These are phyloP conservation scores for Globisporangium yorkense DNA, from an alignment of 352 stramenopile species.

Conservation along the genomic window DNA sequence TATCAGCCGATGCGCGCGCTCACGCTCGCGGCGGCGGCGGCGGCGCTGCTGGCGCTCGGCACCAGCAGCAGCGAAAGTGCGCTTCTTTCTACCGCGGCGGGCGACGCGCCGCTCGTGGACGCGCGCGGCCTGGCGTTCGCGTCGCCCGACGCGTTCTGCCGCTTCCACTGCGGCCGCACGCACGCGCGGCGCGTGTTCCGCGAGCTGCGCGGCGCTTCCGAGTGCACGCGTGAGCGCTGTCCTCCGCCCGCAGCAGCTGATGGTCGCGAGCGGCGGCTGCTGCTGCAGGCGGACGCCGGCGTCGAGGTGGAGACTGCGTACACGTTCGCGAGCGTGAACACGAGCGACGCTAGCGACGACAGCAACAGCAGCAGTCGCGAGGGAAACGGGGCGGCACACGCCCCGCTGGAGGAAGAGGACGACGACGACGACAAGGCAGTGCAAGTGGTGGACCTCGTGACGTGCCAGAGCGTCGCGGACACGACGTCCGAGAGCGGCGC, in stretches of 20 bases:
- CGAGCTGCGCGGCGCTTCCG: conserved; percentile 25
- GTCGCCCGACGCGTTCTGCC: conserved; percentile 40
- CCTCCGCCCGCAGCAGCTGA: not conserved
- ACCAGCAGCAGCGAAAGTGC: not conserved
- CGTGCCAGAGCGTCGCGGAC: conserved; percentile 20
- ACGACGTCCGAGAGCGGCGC: conserved; percentile 15
- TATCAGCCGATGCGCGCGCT: not conserved
- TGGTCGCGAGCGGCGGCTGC: conserved; percentile 2
- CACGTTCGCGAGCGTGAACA: not conserved
- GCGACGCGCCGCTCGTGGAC: conserved; percentile 17
- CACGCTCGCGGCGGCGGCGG: no score
- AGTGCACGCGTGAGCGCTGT: conserved; percentile 32
- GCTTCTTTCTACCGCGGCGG: no score
- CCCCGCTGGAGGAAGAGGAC: conserved; percentile 13
- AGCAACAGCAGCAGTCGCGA: conserved; percentile 4
- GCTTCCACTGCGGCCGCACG: conserved; percentile 49
- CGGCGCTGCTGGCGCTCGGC: not conserved
- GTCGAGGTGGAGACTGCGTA: not conserved
- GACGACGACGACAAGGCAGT: conserved; percentile 32
- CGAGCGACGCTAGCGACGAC: conserved; percentile 2
- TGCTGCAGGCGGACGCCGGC: conserved; percentile 9
- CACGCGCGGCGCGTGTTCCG: conserved; percentile 37
- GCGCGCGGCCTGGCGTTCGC: conserved; percentile 37
- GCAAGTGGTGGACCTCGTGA: conserved; percentile 44
- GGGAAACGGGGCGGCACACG: conserved; percentile 26